phyloP scores from a whole-genome alignment of 2,329 filamentous ascomycete species.

The Ceratocystis lukuohia region DNA sequence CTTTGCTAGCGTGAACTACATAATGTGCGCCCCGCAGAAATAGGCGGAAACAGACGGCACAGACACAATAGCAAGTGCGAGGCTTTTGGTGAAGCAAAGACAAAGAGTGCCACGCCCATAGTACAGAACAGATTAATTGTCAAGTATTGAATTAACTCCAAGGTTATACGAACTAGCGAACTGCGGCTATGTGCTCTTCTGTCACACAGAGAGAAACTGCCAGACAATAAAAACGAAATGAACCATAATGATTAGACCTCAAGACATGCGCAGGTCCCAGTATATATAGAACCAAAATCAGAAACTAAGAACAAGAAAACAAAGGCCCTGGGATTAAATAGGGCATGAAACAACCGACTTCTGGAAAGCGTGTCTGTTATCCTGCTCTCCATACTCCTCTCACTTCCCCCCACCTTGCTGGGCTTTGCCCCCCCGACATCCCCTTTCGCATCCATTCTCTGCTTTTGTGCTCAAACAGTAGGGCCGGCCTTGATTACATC shows the following conservation, averaged over 20 bases:
- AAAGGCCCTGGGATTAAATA: neutral
- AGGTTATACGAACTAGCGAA: neutral
- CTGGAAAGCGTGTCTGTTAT: constrained; percentile 1
- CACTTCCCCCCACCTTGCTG: neutral
- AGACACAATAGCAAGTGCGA: no score
- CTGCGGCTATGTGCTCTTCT: neutral
- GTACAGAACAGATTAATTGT: neutral
- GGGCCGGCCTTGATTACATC: constrained; percentile 62
- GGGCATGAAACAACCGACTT: neutral
- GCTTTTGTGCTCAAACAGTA: neutral
- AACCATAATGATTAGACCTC: neutral
- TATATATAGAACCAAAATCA: neutral
- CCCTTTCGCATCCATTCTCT: neutral
- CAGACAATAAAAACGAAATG: neutral
- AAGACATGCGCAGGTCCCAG: neutral
- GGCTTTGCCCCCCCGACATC: no score
- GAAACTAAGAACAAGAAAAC: neutral
- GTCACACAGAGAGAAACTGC: neutral
- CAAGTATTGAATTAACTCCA: neutral
- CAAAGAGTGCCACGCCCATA: no score
- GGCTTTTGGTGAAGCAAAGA: no score
- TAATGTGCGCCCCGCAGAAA: constrained; percentile 33
- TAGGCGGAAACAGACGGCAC: neutral
- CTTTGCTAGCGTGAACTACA: constrained; percentile 38
- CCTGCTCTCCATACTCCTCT: neutral